Percentiles rank a stretch among this genome's conserved stretches.
Conservation (phyloP, 768 basidiomycete genomes). For the Hypsizygus marmoreus region DNA sequence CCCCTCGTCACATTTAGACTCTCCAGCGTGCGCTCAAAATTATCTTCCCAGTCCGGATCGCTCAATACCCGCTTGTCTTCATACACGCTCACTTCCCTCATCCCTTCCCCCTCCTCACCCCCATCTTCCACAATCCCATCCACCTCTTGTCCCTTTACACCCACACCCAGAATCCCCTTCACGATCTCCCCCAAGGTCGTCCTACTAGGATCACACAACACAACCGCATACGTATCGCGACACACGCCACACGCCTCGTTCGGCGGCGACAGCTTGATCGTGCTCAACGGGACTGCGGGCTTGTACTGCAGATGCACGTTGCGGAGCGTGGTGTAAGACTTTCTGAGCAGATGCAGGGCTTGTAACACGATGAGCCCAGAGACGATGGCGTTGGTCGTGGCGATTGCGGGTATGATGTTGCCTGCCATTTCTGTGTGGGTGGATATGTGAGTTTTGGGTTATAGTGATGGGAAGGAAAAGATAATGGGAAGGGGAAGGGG, state of each 20-base stretch:
- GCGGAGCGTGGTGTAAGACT: slow-evolving; percentile 59
- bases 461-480: too few relatives aligned
- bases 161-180: slow-evolving; percentile 61
- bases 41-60: slow-evolving; percentile 95
- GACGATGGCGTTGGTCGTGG: slow-evolving; percentile 97
- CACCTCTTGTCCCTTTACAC: too few relatives aligned
- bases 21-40: slow-evolving; percentile 75
- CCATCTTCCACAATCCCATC: too few relatives aligned
- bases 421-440: slow-evolving; percentile 89
- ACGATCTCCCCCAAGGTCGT: slow-evolving; percentile 76
- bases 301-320: slow-evolving; percentile 83
- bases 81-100: slow-evolving; percentile 74
- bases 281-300: slow-evolving; percentile 74
- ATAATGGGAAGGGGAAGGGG: too few relatives aligned
- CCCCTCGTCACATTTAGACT: slow-evolving; percentile 80
- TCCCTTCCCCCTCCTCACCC: too few relatives aligned
- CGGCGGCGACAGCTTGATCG: slow-evolving; percentile 65
- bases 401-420: slow-evolving; percentile 99
- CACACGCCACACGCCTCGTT: slow-evolving; percentile 85
- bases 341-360: slow-evolving; percentile 80
- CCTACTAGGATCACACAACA: slow-evolving; percentile 73
- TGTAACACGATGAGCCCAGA: slow-evolving; percentile 94
- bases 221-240: slow-evolving; percentile 74
- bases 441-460: too few relatives aligned
- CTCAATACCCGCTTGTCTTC: slow-evolving; percentile 86